Conservation (phyloP, 2,329 filamentous ascomycete species). For the Eurotiales sp. region DNA sequence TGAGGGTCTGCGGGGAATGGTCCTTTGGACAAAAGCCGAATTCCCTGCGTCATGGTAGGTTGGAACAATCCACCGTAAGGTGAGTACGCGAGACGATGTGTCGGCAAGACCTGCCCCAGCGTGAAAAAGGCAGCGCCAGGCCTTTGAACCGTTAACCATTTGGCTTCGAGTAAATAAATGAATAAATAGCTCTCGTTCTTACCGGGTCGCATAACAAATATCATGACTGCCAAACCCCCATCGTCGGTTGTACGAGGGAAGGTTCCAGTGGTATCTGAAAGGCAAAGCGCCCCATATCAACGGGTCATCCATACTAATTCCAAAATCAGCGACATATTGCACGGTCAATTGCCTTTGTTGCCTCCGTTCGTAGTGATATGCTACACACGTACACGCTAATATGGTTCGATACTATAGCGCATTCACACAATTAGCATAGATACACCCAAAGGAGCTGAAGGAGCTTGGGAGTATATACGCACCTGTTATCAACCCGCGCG, state of each 20-base stretch:
- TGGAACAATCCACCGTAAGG: slow-evolving; percentile 81
- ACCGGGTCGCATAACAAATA: slow-evolving; percentile 90
- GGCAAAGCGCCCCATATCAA: slow-evolving; percentile 90
- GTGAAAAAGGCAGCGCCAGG: slow-evolving; percentile 74
- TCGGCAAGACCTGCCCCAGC: slow-evolving; percentile 84
- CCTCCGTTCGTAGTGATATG: slow-evolving; percentile 18
- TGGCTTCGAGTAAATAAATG: neutral
- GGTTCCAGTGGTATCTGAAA: slow-evolving; percentile 65
- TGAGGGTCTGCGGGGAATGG: slow-evolving; percentile 52
- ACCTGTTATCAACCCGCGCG: slow-evolving; percentile 81
- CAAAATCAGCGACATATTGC: slow-evolving; percentile 25
- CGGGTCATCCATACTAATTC: slow-evolving; percentile 79
- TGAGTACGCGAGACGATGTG: slow-evolving; percentile 76
- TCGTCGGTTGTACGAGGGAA: slow-evolving; percentile 64
- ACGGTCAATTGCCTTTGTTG: slow-evolving; percentile 10
- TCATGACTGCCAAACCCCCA: slow-evolving; percentile 93
- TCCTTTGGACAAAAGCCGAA: slow-evolving; percentile 73
- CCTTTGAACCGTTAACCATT: slow-evolving; percentile 41
- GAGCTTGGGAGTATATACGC: slow-evolving; percentile 25
- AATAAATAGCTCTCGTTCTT: slow-evolving; percentile 22
- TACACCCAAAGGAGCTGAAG: neutral
- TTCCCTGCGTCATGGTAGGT: slow-evolving; percentile 78
- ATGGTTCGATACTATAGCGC: slow-evolving; percentile 73
- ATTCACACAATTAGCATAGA: neutral
- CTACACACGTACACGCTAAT: slow-evolving; percentile 72